These are phyloP conservation scores for Lachnellula willkommii DNA, from an alignment of 2,329 filamentous ascomycete genomes.

Conservation along the genomic window DNA sequence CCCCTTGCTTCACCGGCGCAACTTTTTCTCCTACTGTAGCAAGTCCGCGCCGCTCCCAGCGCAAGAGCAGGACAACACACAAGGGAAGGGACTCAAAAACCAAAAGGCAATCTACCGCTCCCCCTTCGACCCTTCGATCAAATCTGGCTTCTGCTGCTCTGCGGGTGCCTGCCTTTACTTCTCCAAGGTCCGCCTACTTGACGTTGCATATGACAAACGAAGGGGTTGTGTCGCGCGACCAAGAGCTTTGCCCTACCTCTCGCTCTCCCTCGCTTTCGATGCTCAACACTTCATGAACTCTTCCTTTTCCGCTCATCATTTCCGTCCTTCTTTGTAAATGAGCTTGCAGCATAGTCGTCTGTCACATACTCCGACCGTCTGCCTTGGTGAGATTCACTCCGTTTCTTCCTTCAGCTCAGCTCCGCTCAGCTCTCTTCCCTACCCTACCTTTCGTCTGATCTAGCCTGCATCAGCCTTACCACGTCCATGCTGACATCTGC, in stretches of 20 bases:
- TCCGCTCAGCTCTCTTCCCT: constrained; percentile 22
- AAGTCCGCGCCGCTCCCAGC: constrained; percentile 6
- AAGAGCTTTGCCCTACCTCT: constrained; percentile 23
- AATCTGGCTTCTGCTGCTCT: constrained; percentile 8
- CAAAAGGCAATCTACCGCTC: constrained; percentile 20
- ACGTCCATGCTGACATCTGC: constrained; percentile 29
- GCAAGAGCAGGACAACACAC: constrained; percentile 11
- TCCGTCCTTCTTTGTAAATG: constrained; percentile 30
- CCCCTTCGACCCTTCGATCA: constrained; percentile 6
- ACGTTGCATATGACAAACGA: constrained; percentile 34
- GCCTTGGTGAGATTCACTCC: constrained; percentile 26
- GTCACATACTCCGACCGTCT: constrained; percentile 29
- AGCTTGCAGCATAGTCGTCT: constrained; percentile 26
- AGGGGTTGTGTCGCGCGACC: constrained; percentile 33
- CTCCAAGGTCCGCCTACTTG: constrained; percentile 24
- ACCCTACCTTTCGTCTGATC: constrained; percentile 9
- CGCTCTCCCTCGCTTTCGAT: constrained; percentile 27
- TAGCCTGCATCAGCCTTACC: constrained; percentile 28
- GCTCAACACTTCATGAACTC: constrained; percentile 25
- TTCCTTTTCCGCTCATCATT: constrained; percentile 12
- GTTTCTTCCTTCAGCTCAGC: constrained; percentile 9
- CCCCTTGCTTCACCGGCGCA: constrained; percentile 22
- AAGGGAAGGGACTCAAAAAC: constrained; percentile 13
- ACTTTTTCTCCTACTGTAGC: constrained; percentile 7
- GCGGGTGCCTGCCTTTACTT: constrained; percentile 30